Evolutionary conservation across 495 filamentous ascomycete species (phyloP).

Genomic region (Penicillium atrosanguineum): DNA sequence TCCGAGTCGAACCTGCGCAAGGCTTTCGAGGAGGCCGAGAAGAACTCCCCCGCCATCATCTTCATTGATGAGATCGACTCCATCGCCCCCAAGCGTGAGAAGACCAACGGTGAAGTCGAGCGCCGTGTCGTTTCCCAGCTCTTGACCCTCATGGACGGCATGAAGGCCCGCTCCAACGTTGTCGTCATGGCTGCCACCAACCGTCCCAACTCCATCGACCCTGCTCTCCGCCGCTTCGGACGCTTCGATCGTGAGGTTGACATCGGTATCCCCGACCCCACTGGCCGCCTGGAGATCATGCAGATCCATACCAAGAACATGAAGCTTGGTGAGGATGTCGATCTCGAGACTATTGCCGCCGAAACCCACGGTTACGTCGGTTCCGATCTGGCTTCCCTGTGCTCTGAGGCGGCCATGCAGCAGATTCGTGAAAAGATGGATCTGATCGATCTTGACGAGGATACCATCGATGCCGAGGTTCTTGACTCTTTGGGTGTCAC

Average conservation of each 20-base stretch:
- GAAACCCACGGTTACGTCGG: slow-evolving; percentile 99
- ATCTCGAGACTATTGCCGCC: slow-evolving; percentile 92
- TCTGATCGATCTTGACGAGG: slow-evolving; percentile 96
- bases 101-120: slow-evolving; percentile 99
- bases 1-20: slow-evolving; percentile 97
- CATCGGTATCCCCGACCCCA: slow-evolving; percentile 96
- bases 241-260: slow-evolving; percentile 99
- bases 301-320: slow-evolving; percentile 99
- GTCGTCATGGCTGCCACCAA: slow-evolving; percentile 99
- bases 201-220: slow-evolving; percentile 94
- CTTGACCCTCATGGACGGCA: slow-evolving; percentile 97
- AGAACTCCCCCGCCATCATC: slow-evolving; percentile 98
- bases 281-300: slow-evolving; percentile 96
- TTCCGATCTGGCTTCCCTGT: slow-evolving; percentile 97
- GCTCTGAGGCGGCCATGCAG: slow-evolving; percentile 99
- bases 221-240: slow-evolving; percentile 87
- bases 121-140: slow-evolving; percentile 97
- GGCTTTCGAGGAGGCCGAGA: slow-evolving; percentile 98
- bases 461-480: slow-evolving; percentile 98
- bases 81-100: slow-evolving; percentile 98
- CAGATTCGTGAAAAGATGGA: slow-evolving; percentile 99
- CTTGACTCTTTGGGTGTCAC: slow-evolving; percentile 97
- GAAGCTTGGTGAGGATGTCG: slow-evolving; percentile 96
- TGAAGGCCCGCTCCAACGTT: slow-evolving; percentile 98
- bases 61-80: slow-evolving; percentile 99